Base-by-base conservation (phyloP, 768 basidiomycete species). In the Plicaturopsis crispa region DNA sequence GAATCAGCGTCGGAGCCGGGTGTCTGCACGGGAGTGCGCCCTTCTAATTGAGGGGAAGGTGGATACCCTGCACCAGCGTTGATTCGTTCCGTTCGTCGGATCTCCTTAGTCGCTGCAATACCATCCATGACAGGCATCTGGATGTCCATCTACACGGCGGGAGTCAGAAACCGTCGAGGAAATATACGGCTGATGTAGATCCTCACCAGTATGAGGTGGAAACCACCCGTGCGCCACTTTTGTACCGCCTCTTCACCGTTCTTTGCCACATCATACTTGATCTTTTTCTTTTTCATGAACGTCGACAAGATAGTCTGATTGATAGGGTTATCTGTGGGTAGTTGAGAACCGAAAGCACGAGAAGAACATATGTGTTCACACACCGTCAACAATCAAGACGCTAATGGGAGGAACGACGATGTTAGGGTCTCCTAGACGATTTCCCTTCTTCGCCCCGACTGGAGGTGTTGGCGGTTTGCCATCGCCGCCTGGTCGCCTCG, bases 91-190 rank as follows among this genome's bases (percentile, higher is more conserved):
- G 93, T 60, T 38, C 80, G 75, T 36, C 96, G 73, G 42, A 99
- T 99, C 57, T 93, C 88, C 51, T 91, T 92, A 3, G 96, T 99
- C 5, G 96, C 96, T 55, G 89, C 79, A 35, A 98, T 96, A 23
- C 96, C 96, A 60, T 94, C 90, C 87, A 96, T 98, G 49, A 98
- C 82, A 6, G 96, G 96, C 78, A 99, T 92, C 62, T 98, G 94
- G 38, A 99, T 98, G 65, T 99, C 96, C 96, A 99, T 99, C 94
- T 97, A 48, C 3, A 42, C 20, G 23, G 26, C n/a, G 16, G 18
- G 16, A 24, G 14, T 6, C 13, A 38, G 2, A 8, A 18, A 16
- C 10, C 18, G 17, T 32, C 6, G 39, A 31, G 39, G 24, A 26
- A 22, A 21, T 14, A 26, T 26, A 16, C 22, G n/a, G 26, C 17